phyloP scores from a whole-genome alignment of 139 green algal species.

The Coelastrella sp. region DNA sequence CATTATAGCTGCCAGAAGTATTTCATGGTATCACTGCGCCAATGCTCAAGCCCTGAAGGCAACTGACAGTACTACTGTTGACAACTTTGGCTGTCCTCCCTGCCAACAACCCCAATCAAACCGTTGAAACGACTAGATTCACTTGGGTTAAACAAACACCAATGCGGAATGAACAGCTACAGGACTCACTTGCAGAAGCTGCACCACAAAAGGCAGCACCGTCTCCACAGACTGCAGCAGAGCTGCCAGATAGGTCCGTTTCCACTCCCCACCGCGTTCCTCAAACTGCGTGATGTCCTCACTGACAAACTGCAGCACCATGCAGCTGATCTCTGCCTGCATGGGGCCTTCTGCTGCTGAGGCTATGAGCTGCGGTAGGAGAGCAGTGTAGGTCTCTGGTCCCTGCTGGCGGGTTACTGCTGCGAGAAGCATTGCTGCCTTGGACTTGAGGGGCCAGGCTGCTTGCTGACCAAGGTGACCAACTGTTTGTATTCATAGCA shows the following conservation, averaged over 20 bases:
- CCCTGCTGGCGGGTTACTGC: conserved; percentile 79
- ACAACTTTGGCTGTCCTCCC: too few species aligned
- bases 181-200: conserved; percentile 48
- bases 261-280: conserved; percentile 56
- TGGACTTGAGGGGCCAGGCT: conserved; percentile 73
- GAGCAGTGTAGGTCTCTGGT: conserved; percentile 55
- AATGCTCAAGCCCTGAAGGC: too few species aligned
- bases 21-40: too few species aligned
- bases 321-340: conserved; percentile 69
- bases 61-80: too few species aligned
- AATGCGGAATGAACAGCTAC: background rate
- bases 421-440: conserved; percentile 80
- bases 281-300: conserved; percentile 85
- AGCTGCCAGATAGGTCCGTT: conserved; percentile 70
- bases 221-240: conserved; percentile 62
- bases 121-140: too few species aligned
- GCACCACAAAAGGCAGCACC: conserved; percentile 77
- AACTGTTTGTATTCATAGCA: conserved; percentile 35
- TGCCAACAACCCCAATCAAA: too few species aligned
- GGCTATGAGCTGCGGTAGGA: conserved; percentile 77
- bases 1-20: too few species aligned
- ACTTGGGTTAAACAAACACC: background rate
- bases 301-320: conserved; percentile 80
- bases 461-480: conserved; percentile 40
- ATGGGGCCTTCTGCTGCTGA: conserved; percentile 59